Evolutionary conservation across 2,329 filamentous ascomycete genomes (phyloP).

Genomic region (Alternaria alternata): DNA sequence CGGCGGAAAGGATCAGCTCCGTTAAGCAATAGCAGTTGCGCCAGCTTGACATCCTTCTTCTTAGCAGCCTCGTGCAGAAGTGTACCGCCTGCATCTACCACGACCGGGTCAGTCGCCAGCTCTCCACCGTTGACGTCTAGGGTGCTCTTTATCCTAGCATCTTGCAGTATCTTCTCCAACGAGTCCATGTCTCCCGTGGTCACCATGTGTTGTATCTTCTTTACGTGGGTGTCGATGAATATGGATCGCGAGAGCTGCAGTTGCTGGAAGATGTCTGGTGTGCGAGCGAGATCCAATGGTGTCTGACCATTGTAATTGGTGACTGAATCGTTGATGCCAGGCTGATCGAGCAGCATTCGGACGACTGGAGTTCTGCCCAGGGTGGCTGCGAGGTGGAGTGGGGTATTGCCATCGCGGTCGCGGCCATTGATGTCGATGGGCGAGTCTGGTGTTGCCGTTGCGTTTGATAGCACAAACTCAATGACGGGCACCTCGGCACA

Average conservation of each 20-base stretch:
- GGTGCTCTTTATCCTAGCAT: constrained; percentile 83
- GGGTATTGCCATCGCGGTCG: constrained; percentile 93
- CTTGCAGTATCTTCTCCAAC: constrained; percentile 81
- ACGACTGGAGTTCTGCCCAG: constrained; percentile 84
- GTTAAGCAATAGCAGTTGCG: constrained; percentile 88
- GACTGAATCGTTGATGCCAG: constrained; percentile 86
- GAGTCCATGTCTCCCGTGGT: constrained; percentile 75
- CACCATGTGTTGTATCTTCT: constrained; percentile 83
- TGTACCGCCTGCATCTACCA: constrained; percentile 84
- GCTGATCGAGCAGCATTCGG: constrained; percentile 80
- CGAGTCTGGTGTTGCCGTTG: constrained; percentile 60
- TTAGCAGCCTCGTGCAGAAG: constrained; percentile 92
- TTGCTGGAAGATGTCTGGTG: constrained; percentile 93
- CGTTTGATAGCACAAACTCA: constrained; percentile 85
- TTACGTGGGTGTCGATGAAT: constrained; percentile 86
- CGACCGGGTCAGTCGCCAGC: constrained; percentile 80
- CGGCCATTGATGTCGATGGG: constrained; percentile 84
- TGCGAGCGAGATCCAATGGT: constrained; percentile 87
- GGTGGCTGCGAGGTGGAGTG: constrained; percentile 84
- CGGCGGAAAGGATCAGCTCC: constrained; percentile 95
- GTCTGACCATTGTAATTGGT: constrained; percentile 85
- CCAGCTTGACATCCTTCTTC: constrained; percentile 84
- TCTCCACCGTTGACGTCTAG: constrained; percentile 94
- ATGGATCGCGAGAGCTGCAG: constrained; percentile 89
- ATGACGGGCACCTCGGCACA: constrained; percentile 93